Base-by-base conservation (phyloP, 2,329 filamentous ascomycete species). In the Claviceps pazoutovae region DNA sequence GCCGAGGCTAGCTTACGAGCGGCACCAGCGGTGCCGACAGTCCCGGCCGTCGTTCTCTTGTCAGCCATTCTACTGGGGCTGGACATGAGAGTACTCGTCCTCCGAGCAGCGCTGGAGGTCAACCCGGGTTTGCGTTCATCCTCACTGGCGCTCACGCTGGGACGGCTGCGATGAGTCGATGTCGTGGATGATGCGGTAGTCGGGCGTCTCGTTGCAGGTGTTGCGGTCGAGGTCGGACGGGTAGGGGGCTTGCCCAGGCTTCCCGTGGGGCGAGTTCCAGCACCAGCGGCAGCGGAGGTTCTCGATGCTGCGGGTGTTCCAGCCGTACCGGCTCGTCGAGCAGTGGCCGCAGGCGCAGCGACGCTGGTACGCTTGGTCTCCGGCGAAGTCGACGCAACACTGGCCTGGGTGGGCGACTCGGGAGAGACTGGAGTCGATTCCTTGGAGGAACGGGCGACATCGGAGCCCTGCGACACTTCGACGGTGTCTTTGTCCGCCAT, bases 401-500 rank as follows among this genome's bases (percentile, higher is more conserved):
- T 16, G 11, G 19, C 42, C 42, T 44, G 21, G 8, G 19, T 16
- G 11, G 42, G 42, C 19, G 61, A 62, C 51, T 17, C 16, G 38
- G 65, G 62, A 26, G 66, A 64, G 26, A 61, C 59, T 51, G 65
- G 57, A 51, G 61, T 61, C 16, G 66, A 50, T 26, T 53, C 56
- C 54, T 60, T 56, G 49, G 63, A 60, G 48, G 60, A 61, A 36
- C 58, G 51, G 17, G 56, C 54, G 46, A 65, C 68, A 56, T 72
- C 71, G 39, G 73, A 71, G 55, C 64, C 66, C 59, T 72, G 69
- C 51, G 68, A 65, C 53, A 69, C 67, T 55, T 74, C 71, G 62
- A 69, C 66, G 57, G 66, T 69, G 58, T 74, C 72, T 56, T 66
- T 63, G 58, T 75, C 73, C 59, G 73, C 72, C 73, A 75, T 75